Evolutionary conservation across 2,329 filamentous ascomycete genomes (phyloP).

Genomic region (Fusarium succisae): DNA sequence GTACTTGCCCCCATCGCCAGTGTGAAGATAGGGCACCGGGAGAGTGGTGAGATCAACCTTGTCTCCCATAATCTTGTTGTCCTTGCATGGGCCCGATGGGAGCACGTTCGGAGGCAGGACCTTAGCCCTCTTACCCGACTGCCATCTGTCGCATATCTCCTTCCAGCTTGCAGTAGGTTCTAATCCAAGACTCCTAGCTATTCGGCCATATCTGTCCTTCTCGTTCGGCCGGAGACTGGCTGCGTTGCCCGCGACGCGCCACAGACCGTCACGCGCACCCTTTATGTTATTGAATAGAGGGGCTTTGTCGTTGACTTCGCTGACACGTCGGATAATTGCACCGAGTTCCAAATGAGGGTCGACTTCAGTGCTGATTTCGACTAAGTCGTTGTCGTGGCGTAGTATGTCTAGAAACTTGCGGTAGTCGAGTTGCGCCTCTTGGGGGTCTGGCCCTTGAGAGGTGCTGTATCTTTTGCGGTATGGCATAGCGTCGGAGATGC

Average conservation of each 20-base stretch:
- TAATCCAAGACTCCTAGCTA: constrained; percentile 52
- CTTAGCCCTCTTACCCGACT: neutral
- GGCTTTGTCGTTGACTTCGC: constrained; percentile 56
- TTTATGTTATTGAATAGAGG: constrained; percentile 62
- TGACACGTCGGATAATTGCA: constrained; percentile 57
- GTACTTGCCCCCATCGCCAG: constrained; percentile 59
- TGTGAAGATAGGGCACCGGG: constrained; percentile 54
- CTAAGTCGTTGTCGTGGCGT: constrained; percentile 51
- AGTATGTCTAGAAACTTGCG: constrained; percentile 16
- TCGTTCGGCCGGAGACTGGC: constrained; percentile 43
- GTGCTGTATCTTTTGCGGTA: neutral
- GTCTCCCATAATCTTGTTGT: constrained; percentile 3
- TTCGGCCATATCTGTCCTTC: constrained; percentile 50
- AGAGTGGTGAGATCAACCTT: constrained; percentile 47
- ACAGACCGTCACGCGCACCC: constrained; percentile 51
- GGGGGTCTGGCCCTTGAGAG: neutral
- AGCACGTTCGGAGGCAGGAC: constrained; percentile 48
- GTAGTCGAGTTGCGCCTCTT: constrained; percentile 19
- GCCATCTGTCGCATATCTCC: neutral
- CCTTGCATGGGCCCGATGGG: constrained; percentile 9
- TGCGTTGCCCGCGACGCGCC: constrained; percentile 59
- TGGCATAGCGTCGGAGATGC: neutral
- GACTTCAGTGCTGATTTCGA: constrained; percentile 53
- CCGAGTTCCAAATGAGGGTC: constrained; percentile 57
- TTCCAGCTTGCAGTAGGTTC: neutral